phyloP scores from a whole-genome alignment of 176 grass and related monocot species.

The Bonia amplexicaulis region DNA sequence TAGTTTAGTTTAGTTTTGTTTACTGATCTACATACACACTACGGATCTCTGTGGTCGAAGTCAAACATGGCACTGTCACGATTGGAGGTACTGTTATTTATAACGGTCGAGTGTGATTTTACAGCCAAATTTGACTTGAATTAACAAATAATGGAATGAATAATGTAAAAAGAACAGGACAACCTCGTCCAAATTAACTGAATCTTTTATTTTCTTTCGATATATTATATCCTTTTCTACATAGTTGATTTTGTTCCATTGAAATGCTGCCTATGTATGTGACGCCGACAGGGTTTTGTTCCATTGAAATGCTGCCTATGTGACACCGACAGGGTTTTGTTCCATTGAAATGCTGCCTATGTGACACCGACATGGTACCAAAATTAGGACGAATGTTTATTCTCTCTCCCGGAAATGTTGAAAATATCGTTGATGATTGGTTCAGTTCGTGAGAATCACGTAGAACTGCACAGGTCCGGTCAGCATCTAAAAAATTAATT shows the following conservation, averaged over 20 bases:
- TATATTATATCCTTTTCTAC: background rate
- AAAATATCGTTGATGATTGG: background rate
- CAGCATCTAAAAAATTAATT: background rate
- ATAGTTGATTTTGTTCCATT: background rate
- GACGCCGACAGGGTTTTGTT: no score
- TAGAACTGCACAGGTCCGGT: background rate
- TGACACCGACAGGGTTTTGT: no score
- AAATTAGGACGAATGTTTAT: constrained; percentile 1
- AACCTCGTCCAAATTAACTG: background rate
- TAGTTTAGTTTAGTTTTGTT: background rate
- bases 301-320: no score
- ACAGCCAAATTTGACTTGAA: background rate
- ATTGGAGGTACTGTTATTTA: constrained; percentile 7
- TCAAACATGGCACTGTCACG: constrained; percentile 16
- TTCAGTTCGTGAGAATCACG: constrained; percentile 18
- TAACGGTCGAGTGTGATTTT: background rate
- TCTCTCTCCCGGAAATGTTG: background rate
- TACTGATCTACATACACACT: background rate
- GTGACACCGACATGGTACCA: background rate
- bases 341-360: no score
- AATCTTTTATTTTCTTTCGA: background rate
- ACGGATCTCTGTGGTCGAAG: constrained; percentile 8
- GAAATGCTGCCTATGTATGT: no score
- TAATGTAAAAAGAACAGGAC: background rate
- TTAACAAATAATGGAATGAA: background rate